These are phyloP conservation scores for Fusarium citri DNA, from an alignment of 2,329 filamentous ascomycete species.

Conservation along the genomic window DNA sequence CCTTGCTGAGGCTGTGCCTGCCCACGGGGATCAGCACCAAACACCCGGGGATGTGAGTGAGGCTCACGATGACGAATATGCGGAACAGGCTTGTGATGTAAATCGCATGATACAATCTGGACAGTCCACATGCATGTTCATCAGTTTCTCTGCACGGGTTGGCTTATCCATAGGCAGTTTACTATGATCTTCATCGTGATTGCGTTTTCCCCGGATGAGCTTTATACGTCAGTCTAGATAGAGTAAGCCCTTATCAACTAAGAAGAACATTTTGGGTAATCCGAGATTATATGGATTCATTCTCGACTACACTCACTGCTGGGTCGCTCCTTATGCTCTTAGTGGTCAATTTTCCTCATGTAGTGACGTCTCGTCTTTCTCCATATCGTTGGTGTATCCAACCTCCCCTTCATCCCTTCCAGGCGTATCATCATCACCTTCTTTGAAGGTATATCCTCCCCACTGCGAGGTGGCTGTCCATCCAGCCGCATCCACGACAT, in stretches of 20 bases:
- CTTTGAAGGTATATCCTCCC: constrained; percentile 60
- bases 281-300: background rate
- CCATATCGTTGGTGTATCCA: background rate
- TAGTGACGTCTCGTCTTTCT: background rate
- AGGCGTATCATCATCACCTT: constrained; percentile 5
- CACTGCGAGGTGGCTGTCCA: constrained; percentile 63
- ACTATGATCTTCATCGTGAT: background rate
- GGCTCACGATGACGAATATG: constrained; percentile 1
- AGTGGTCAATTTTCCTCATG: background rate
- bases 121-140: background rate
- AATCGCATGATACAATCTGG: background rate
- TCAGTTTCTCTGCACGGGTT: background rate
- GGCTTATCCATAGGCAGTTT: background rate
- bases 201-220: background rate
- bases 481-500: constrained; percentile 55
- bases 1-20: background rate
- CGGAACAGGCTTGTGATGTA: background rate
- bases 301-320: background rate
- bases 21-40: background rate
- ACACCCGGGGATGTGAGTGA: background rate
- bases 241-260: background rate
- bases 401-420: background rate
- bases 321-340: background rate
- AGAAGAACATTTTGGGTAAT: background rate
- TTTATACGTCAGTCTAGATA: constrained; percentile 6